Percentiles rank a stretch among this genome's conserved stretches.
Evolutionary conservation across 495 filamentous ascomycete species (phyloP).

Genomic region (Tuber indicum): DNA sequence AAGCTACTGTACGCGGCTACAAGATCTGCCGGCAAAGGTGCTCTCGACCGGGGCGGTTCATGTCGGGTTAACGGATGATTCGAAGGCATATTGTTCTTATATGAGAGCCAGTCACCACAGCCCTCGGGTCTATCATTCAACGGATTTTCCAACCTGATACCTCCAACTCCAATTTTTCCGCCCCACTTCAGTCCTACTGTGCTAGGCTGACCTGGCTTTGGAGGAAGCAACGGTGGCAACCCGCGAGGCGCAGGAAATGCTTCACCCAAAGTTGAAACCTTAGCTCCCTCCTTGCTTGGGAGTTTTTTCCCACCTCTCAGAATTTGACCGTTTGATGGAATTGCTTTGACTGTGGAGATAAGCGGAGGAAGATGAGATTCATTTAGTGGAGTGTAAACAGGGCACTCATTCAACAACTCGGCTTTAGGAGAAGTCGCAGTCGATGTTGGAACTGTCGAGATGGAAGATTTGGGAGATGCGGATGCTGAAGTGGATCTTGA

Average conservation of each 20-base stretch:
- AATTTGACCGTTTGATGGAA: slow-evolving; percentile 14
- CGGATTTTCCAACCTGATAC: slow-evolving; percentile 24
- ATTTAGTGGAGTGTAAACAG: slow-evolving; percentile 31
- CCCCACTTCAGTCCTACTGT: slow-evolving; percentile 35
- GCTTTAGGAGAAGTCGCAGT: slow-evolving; percentile 24
- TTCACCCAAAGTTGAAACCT: slow-evolving; percentile 55
- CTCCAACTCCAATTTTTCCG: slow-evolving; percentile 28
- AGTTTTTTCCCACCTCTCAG: slow-evolving; percentile 12
- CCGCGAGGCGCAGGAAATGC: slow-evolving; percentile 55
- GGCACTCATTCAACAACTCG: slow-evolving; percentile 17
- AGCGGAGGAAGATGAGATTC: slow-evolving; percentile 33
- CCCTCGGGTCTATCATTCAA: slow-evolving; percentile 29
- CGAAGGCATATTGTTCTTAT: slow-evolving; percentile 37
- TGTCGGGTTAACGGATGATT: slow-evolving; percentile 13
- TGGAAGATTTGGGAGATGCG: slow-evolving; percentile 14
- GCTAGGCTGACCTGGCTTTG: slow-evolving; percentile 34
- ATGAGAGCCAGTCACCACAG: slow-evolving; percentile 52
- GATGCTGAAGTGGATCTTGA: slow-evolving; percentile 35
- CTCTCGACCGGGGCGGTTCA: slow-evolving; percentile 32
- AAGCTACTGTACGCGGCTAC: slow-evolving; percentile 60
- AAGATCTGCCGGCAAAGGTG: slow-evolving; percentile 36
- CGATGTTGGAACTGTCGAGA: slow-evolving; percentile 38
- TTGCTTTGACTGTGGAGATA: slow-evolving; percentile 37
- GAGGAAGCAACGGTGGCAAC: slow-evolving; percentile 53
- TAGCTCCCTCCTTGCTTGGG: slow-evolving; percentile 16